Conservation (phyloP, 2,329 filamentous ascomycete species). For the Ophiocordyceps australis region DNA sequence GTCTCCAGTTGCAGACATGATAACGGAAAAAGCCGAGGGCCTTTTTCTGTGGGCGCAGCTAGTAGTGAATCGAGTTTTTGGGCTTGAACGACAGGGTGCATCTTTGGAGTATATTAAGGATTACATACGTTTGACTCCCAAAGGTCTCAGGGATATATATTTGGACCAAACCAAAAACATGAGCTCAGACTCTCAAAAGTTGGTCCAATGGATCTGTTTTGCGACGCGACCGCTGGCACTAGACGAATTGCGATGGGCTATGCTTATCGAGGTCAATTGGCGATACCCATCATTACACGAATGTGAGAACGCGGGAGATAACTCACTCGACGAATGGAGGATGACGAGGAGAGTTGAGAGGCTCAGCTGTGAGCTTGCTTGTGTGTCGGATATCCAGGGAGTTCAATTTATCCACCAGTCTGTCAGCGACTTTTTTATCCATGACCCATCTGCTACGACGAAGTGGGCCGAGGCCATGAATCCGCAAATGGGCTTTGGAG, state of each 20-base stretch:
- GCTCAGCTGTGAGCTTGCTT: slow-evolving; percentile 12
- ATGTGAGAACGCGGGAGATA: slow-evolving; percentile 5
- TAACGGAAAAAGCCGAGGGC: slow-evolving; percentile 10
- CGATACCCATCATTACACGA: slow-evolving; percentile 5
- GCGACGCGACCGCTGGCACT: slow-evolving; percentile 7
- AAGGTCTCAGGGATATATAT: slow-evolving; percentile 9
- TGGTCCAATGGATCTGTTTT: slow-evolving; percentile 16
- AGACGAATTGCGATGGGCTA: slow-evolving; percentile 12
- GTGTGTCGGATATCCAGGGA: slow-evolving; percentile 3
- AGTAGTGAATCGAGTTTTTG: slow-evolving; percentile 6
- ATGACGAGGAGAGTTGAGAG: slow-evolving; percentile 5
- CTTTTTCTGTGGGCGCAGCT: slow-evolving; percentile 19
- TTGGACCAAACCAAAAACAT: slow-evolving; percentile 6
- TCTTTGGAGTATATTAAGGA: slow-evolving; percentile 5
- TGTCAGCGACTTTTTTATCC: slow-evolving; percentile 13
- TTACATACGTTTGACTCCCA: slow-evolving; percentile 6
- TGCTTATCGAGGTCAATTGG: slow-evolving; percentile 8
- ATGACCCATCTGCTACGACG: no score
- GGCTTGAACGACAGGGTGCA: slow-evolving; percentile 3
- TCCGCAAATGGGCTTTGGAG: neutral
- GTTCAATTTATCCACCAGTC: slow-evolving; percentile 16
- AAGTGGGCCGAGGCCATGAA: slow-evolving; percentile 4
- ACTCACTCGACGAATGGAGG: slow-evolving; percentile 2
- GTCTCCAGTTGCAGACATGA: slow-evolving; percentile 3
- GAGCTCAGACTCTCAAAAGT: slow-evolving; percentile 5